Conservation (phyloP, 192 early-diverging fungal species). For the Phlyctochytrium bullatum region DNA sequence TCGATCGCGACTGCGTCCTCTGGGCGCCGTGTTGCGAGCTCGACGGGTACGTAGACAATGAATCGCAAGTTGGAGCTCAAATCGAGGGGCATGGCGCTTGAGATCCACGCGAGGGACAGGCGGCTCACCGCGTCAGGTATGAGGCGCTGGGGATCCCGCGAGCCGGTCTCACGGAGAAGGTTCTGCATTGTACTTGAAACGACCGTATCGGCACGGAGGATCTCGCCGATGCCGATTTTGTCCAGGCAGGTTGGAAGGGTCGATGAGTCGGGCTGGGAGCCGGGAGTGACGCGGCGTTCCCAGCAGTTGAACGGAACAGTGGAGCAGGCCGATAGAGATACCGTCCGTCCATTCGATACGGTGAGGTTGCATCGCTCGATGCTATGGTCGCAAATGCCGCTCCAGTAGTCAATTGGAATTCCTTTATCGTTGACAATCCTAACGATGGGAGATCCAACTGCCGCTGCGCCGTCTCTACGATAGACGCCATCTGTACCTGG, state of each 20-base stretch:
- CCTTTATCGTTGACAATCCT: neutral
- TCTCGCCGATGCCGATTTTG: neutral
- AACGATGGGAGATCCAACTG: neutral
- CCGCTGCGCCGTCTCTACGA: neutral
- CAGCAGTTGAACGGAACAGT: neutral
- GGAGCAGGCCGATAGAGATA: neutral
- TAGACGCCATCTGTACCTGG: neutral
- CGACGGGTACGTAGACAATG: neutral
- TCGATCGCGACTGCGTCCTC: neutral
- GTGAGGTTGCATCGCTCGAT: neutral
- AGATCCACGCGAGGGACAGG: neutral
- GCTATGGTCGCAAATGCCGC: neutral
- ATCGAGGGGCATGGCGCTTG: neutral
- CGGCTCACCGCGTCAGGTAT: neutral
- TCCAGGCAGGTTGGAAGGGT: neutral
- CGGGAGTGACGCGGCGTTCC: neutral
- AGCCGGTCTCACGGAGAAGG: neutral
- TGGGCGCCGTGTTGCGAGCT: neutral
- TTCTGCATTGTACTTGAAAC: neutral
- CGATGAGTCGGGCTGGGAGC: neutral
- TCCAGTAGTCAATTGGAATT: neutral
- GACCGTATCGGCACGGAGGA: neutral
- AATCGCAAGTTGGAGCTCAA: neutral
- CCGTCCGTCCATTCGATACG: neutral
- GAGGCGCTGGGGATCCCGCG: neutral